A percentile compares a stretch with the other conserved stretches of the same genome.
Evolutionary conservation across 192 early-diverging fungal species (phyloP).

Genomic region (Cetraspora pellucida): DNA sequence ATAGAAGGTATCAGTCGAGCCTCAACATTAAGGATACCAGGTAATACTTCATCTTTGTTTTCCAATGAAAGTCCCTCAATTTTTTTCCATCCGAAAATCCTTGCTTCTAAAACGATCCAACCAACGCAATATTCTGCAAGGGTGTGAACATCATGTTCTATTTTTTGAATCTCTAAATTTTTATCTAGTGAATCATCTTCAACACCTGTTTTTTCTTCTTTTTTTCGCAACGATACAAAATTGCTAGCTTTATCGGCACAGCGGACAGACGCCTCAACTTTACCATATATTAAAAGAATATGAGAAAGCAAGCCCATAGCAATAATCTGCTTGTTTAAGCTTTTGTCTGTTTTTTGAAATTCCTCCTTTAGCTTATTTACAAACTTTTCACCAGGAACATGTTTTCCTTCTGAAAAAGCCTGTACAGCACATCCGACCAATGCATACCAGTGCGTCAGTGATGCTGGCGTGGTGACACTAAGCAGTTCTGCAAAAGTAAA

Average conservation of each 20-base stretch:
- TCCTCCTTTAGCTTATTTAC: conserved; percentile 16
- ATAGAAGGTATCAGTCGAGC: conserved; percentile 2
- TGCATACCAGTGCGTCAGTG: conserved; percentile 34
- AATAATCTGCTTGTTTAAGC: conserved; percentile 23
- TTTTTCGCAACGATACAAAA: neutral
- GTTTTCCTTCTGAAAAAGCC: neutral
- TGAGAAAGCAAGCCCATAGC: conserved; percentile 28
- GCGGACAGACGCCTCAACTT: conserved; percentile 21
- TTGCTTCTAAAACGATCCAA: conserved; percentile 31
- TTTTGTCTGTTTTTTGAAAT: neutral
- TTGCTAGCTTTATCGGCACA: conserved; percentile 18
- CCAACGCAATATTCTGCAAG: conserved; percentile 36
- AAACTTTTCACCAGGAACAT: conserved; percentile 1
- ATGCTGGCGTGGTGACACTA: neutral
- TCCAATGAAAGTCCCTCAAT: conserved; percentile 14
- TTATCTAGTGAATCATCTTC: neutral
- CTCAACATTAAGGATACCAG: conserved; percentile 12
- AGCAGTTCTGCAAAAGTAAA: conserved; percentile 18
- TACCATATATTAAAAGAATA: conserved; percentile 28
- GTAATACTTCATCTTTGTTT: conserved; percentile 16
- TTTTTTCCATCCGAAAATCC: conserved; percentile 23
- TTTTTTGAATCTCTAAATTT: neutral
- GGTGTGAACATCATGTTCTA: conserved; percentile 16
- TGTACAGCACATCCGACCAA: conserved; percentile 25
- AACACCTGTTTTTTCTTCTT: conserved; percentile 1